Base-by-base conservation (phyloP, 257 asterid genomes). In the Solanum ossicruentum region DNA sequence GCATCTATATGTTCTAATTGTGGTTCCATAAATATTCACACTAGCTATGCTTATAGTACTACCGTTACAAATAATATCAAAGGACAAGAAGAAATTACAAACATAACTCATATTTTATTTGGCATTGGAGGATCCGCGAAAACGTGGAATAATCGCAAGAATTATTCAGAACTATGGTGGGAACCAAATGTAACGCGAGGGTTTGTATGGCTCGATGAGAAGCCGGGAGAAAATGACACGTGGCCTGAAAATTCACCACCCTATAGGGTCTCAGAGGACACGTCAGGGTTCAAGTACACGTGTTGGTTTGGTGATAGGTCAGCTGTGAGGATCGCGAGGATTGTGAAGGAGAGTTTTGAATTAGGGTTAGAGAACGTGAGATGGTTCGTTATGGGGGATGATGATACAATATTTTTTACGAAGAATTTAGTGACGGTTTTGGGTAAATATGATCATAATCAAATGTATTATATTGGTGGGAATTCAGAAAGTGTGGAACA, bases 301-400 rank as follows among this genome's bases (percentile, higher is more conserved):
- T 87, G 92, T 84, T 7, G 18, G 84, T 87, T 86, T 52, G 98
- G 99, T 15, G 87, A 95, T 2, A 54, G 97, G 65, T 87, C 97
- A 2, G 97, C 99, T 0, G 69, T 95, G 1, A 89, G 98, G 28
- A 90, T 96, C 4, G 96, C 98, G 2, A 89, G 98, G 32, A 92
- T 96, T 0, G 90, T 93, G 67, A 92, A 92, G 73, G 97, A 96
- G 92, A 89, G 93, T 49, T 95, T 91, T 83, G 92, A 92, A 81
- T 82, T 89, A 0, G 92, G 94, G 9, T 21, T 88, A 20, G 89
- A 84, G 9, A 71, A 91, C 12, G 97, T 93, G 80, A 83, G 98
- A 86, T 96, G 99, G 99, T 93, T 96, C 15, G 98, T 93, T 1
- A 92, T 96, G 98, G 99, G 98, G 0, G 99, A 96, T 13, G 99